phyloP scores from a whole-genome alignment of 495 filamentous ascomycete genomes.

The Hypoxylon cercidicola region DNA sequence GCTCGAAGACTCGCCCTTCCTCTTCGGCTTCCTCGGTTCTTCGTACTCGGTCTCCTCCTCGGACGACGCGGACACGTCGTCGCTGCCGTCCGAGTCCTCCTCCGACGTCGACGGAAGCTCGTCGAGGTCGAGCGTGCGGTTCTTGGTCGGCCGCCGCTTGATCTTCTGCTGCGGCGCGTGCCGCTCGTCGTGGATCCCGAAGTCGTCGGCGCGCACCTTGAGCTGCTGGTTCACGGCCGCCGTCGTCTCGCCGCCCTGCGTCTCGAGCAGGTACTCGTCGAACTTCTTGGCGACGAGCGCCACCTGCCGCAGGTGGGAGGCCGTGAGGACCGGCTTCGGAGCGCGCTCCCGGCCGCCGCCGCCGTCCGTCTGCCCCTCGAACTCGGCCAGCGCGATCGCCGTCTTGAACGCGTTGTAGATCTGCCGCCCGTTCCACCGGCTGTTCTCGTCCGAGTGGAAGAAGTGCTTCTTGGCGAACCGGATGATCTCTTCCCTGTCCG shows the following conservation, averaged over 20 bases:
- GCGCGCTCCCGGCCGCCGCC: conserved; percentile 9
- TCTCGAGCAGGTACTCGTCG: conserved; percentile 35
- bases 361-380: conserved; percentile 13
- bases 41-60: conserved; percentile 5
- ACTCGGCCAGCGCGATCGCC: conserved; percentile 48
- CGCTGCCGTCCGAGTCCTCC: conserved; percentile 19
- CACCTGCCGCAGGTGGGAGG: conserved; percentile 26
- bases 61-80: neutral
- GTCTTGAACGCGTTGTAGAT: conserved; percentile 57
- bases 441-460: conserved; percentile 7
- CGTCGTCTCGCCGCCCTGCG: conserved; percentile 25
- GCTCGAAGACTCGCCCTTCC: neutral
- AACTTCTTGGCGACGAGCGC: conserved; percentile 33
- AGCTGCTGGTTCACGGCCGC: conserved; percentile 39
- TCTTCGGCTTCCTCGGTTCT: conserved; percentile 7
- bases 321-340: conserved; percentile 8
- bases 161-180: neutral
- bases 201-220: conserved; percentile 56
- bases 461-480: conserved; percentile 31
- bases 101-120: conserved; percentile 18
- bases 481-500: conserved; percentile 22
- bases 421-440: conserved; percentile 57
- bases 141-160: conserved; percentile 15
- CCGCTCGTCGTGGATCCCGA: conserved; percentile 6
- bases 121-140: conserved; percentile 13